Conservation (phyloP, 2,329 filamentous ascomycete species). For the Ceratocystis ficicola region DNA sequence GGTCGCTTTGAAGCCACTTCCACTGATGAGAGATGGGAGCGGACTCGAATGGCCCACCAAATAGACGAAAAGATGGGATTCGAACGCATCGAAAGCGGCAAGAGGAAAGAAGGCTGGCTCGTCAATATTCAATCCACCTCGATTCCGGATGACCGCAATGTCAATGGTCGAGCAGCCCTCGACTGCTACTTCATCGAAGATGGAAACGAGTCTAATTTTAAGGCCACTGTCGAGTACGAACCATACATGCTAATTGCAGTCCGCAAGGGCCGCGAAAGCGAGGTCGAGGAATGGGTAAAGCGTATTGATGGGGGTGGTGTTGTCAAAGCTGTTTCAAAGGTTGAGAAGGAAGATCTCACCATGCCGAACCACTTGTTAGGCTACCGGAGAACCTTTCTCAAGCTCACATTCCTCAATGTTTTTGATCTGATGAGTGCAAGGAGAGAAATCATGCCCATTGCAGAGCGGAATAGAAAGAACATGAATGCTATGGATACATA, state of each 20-base stretch:
- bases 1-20: slow-evolving; percentile 75
- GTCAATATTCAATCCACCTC: slow-evolving; percentile 88
- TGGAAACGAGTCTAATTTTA: slow-evolving; percentile 61
- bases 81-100: slow-evolving; percentile 76
- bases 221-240: slow-evolving; percentile 90
- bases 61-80: slow-evolving; percentile 97
- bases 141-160: slow-evolving; percentile 71
- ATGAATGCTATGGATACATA: slow-evolving; percentile 97
- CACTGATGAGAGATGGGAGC: slow-evolving; percentile 84
- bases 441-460: slow-evolving; percentile 74
- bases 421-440: slow-evolving; percentile 73
- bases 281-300: slow-evolving; percentile 93
- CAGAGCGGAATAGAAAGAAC: slow-evolving; percentile 92
- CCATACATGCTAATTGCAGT: slow-evolving; percentile 92
- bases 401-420: slow-evolving; percentile 80
- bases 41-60: slow-evolving; percentile 64
- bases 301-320: slow-evolving; percentile 65
- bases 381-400: slow-evolving; percentile 75
- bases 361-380: slow-evolving; percentile 95
- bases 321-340: slow-evolving; percentile 61
- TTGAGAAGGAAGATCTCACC: slow-evolving; percentile 85
- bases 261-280: slow-evolving; percentile 73
- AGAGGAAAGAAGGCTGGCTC: slow-evolving; percentile 74
- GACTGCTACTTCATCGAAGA: slow-evolving; percentile 97
- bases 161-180: slow-evolving; percentile 74